These are phyloP conservation scores for Melanogaster broomeanus DNA, from an alignment of 768 basidiomycete genomes.

Conservation along the genomic window DNA sequence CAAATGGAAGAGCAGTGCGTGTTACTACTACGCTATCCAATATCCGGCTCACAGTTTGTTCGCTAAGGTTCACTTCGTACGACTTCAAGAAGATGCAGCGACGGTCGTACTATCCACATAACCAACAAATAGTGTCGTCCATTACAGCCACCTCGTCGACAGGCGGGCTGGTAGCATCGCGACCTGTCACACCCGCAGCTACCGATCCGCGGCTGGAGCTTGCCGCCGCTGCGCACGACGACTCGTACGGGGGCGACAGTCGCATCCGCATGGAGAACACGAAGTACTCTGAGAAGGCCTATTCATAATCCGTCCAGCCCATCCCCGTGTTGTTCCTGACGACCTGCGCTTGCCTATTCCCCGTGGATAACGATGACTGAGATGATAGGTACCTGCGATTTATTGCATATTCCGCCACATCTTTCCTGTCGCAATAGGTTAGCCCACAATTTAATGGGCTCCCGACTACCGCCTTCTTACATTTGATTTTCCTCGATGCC, in stretches of 20 bases:
- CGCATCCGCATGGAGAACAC: conserved; percentile 41
- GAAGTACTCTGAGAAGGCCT: conserved; percentile 49
- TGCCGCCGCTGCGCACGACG: conserved; percentile 42
- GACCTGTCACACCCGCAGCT: conserved; percentile 69
- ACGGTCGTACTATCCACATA: conserved; percentile 87
- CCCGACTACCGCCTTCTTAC: conserved; percentile 1
- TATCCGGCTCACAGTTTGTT: conserved; percentile 2
- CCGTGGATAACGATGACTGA: neutral
- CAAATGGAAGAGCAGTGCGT: conserved; percentile 98
- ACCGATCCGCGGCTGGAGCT: conserved; percentile 45
- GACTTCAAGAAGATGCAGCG: conserved; percentile 93
- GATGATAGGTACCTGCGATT: conserved; percentile 21
- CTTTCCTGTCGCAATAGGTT: conserved; percentile 17
- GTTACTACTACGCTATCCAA: conserved; percentile 3
- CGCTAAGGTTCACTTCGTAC: conserved; percentile 79
- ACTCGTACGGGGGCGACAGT: conserved; percentile 42
- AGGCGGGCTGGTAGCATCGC: conserved; percentile 66
- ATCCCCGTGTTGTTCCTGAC: neutral
- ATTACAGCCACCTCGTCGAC: conserved; percentile 77
- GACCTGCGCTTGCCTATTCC: neutral
- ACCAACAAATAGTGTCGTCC: conserved; percentile 62
- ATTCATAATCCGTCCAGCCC: conserved; percentile 37
- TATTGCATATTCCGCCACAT: conserved; percentile 24
- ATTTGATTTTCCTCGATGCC: conserved; percentile 2
- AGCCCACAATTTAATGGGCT: conserved; percentile 21